phyloP scores from a whole-genome alignment of 768 basidiomycete genomes.

The Tulasnella sp. region DNA sequence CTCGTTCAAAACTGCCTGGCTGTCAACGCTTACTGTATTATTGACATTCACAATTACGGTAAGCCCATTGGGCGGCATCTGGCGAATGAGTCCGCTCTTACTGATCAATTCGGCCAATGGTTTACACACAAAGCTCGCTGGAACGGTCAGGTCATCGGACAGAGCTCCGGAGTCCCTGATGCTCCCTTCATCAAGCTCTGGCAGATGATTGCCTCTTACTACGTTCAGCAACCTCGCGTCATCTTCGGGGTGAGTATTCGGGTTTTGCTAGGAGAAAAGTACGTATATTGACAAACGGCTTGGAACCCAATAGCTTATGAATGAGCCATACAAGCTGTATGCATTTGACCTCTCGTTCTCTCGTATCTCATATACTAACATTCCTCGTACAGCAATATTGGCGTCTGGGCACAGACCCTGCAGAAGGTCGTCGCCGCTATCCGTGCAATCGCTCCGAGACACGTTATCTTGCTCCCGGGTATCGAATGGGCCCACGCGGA shows the following conservation, averaged over 20 bases:
- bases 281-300: neutral
- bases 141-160: slow-evolving; percentile 26
- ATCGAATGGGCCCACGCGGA: slow-evolving; percentile 49
- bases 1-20: slow-evolving; percentile 56
- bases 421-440: slow-evolving; percentile 52
- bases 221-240: neutral
- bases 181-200: neutral
- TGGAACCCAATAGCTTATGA: slow-evolving; percentile 45
- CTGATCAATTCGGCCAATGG: no score
- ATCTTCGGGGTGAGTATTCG: slow-evolving; percentile 38
- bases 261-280: neutral
- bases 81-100: neutral
- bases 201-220: slow-evolving; percentile 13
- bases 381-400: slow-evolving; percentile 46
- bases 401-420: slow-evolving; percentile 44
- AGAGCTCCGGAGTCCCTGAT: neutral
- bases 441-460: slow-evolving; percentile 49
- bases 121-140: neutral
- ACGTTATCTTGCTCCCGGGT: slow-evolving; percentile 53
- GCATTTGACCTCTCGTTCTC: slow-evolving; percentile 28
- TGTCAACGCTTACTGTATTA: slow-evolving; percentile 56
- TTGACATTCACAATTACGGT: slow-evolving; percentile 49
- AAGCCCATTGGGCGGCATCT: neutral
- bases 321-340: slow-evolving; percentile 53
- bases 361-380: neutral